phyloP scores from a whole-genome alignment of 768 basidiomycete genomes.

The Lentinula edodes region DNA sequence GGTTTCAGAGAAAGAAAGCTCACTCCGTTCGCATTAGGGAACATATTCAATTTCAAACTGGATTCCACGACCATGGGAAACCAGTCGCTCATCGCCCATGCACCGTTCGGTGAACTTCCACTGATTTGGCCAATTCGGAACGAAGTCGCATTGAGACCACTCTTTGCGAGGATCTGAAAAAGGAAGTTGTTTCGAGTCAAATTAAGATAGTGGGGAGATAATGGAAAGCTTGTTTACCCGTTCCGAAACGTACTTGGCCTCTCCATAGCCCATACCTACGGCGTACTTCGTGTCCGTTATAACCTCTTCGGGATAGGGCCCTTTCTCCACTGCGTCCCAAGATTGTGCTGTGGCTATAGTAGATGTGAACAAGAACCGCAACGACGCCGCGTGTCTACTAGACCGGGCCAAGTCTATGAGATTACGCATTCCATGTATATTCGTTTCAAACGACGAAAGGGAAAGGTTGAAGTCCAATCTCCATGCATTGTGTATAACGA shows the following conservation, averaged over 20 bases:
- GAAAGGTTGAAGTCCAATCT: constrained; percentile 38
- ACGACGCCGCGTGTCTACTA: constrained; percentile 10
- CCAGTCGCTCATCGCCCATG: constrained; percentile 43
- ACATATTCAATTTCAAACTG: constrained; percentile 20
- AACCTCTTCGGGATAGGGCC: constrained; percentile 28
- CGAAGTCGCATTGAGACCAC: constrained; percentile 28
- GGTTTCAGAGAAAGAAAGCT: constrained; percentile 6
- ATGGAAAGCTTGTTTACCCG: constrained; percentile 16
- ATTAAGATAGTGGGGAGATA: background rate
- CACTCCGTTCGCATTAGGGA: constrained; percentile 28
- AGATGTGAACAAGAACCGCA: constrained; percentile 35
- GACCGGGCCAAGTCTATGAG: constrained; percentile 33
- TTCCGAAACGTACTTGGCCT: constrained; percentile 40
- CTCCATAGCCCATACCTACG: constrained; percentile 37
- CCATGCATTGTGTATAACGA: constrained; percentile 32
- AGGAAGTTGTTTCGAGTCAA: background rate
- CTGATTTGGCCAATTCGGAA: constrained; percentile 43
- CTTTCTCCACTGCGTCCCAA: constrained; percentile 22
- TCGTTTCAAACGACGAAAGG: constrained; percentile 44
- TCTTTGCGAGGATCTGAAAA: constrained; percentile 29
- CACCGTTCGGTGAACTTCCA: constrained; percentile 32
- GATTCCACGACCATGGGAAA: constrained; percentile 36
- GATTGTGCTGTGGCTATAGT: constrained; percentile 28
- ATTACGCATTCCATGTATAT: constrained; percentile 40
- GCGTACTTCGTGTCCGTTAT: constrained; percentile 25